These are phyloP conservation scores for Trifolium pratense DNA, from an alignment of 306 rosid genomes.

Conservation along the genomic window DNA sequence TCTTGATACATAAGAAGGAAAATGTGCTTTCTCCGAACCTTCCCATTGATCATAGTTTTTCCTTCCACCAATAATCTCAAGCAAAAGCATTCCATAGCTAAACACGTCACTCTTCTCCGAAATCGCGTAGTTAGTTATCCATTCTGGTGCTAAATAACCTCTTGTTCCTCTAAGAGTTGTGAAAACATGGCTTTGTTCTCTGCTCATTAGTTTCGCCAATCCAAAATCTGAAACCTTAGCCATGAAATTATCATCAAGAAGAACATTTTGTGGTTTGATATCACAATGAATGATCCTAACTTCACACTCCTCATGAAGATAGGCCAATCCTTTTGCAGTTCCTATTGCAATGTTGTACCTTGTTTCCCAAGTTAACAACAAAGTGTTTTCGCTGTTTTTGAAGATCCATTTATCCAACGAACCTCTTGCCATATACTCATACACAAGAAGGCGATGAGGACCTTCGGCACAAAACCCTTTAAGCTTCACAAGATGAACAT, in stretches of 20 bases:
- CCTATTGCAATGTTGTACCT: conserved; percentile 87
- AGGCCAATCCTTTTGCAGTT: conserved; percentile 88
- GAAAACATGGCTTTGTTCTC: conserved; percentile 88
- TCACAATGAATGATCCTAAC: conserved; percentile 83
- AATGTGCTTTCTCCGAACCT: conserved; percentile 72
- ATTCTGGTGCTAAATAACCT: conserved; percentile 92
- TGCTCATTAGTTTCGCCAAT: conserved; percentile 83
- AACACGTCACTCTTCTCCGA: conserved; percentile 96
- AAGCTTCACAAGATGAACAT: conserved; percentile 76
- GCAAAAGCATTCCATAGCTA: conserved; percentile 88
- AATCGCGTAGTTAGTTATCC: conserved; percentile 92
- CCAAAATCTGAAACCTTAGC: conserved; percentile 94
- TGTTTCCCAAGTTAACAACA: conserved; percentile 73
- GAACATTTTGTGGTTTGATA: conserved; percentile 89
- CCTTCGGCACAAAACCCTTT: conserved; percentile 71
- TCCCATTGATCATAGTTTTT: conserved; percentile 77
- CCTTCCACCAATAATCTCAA: conserved; percentile 87
- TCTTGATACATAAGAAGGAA: conserved; percentile 81
- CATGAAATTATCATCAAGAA: conserved; percentile 69
- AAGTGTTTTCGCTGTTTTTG: conserved; percentile 56
- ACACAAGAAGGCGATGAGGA: conserved; percentile 69
- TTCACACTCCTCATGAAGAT: conserved; percentile 95
- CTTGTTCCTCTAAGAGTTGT: conserved; percentile 90
- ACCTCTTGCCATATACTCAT: conserved; percentile 78
- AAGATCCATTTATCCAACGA: conserved; percentile 82